These are phyloP conservation scores for Rhizopus delemar DNA, from an alignment of 371 early-diverging fungal species.

Conservation along the genomic window DNA sequence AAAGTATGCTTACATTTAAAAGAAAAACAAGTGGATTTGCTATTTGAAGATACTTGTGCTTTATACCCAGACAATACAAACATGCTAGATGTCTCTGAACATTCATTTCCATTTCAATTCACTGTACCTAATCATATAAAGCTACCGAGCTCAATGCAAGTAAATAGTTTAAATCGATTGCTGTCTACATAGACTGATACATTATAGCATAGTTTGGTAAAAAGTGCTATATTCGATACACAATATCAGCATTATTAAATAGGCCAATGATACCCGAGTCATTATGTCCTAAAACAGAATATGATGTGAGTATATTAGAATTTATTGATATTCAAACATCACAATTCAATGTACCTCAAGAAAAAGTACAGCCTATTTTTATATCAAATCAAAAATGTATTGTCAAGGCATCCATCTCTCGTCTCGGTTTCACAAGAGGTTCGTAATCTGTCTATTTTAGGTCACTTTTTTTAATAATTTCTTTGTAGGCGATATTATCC, in stretches of 20 bases:
- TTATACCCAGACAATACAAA: conserved; percentile 22
- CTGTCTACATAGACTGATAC: background rate
- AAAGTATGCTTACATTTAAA: conserved; percentile 37
- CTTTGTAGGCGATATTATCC: conserved; percentile 43
- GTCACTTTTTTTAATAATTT: background rate
- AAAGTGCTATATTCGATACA: conserved; percentile 45
- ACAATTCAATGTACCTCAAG: conserved; percentile 31
- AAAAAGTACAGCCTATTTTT: conserved; percentile 28
- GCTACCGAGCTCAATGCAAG: conserved; percentile 54
- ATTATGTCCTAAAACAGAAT: conserved; percentile 42
- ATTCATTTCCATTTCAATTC: conserved; percentile 46
- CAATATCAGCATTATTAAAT: conserved; percentile 38
- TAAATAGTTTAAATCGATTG: conserved; percentile 7
- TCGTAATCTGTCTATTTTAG: conserved; percentile 6
- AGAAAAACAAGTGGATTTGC: conserved; percentile 38
- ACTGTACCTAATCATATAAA: conserved; percentile 39
- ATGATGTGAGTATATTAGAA: conserved; percentile 43
- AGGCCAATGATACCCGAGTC: conserved; percentile 48
- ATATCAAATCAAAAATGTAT: conserved; percentile 31
- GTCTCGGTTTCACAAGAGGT: conserved; percentile 53
- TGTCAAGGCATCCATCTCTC: conserved; percentile 40
- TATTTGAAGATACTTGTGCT: conserved; percentile 37
- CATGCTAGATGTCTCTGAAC: conserved; percentile 38
- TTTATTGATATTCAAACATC: conserved; percentile 37
- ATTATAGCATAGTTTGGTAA: conserved; percentile 20